phyloP scores from a whole-genome alignment of 129 eudicot genomes.

The carrot (Daucus carota) region DH1_v3.0 NC_030382.2:14519501-14520000 shows the following conservation, averaged over 20 bases:
- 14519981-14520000: no score
- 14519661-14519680: conserved; percentile 66
- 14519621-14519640: no score
- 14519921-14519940: neutral
- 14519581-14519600: no score
- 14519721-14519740: conserved; percentile 66
- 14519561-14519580: no score
- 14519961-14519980: no score
- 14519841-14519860: neutral
- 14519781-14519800: conserved; percentile 91
- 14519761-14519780: conserved; percentile 99
- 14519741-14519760: conserved; percentile 83
- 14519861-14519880: no score
- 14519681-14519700: conserved; percentile 69
- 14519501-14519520: no score
- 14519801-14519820: conserved; percentile 78
- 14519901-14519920: neutral
- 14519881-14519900: neutral
- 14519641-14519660: conserved; percentile 66
- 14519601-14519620: no score
- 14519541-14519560: no score
- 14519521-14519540: no score
- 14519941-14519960: no score
- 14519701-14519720: conserved; percentile 70
- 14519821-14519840: conserved; percentile 89